A percentile compares a stretch with the other conserved stretches of the same genome.
phyloP scores from a whole-genome alignment of 2,329 filamentous ascomycete species.

The Alternaria rosae region DNA sequence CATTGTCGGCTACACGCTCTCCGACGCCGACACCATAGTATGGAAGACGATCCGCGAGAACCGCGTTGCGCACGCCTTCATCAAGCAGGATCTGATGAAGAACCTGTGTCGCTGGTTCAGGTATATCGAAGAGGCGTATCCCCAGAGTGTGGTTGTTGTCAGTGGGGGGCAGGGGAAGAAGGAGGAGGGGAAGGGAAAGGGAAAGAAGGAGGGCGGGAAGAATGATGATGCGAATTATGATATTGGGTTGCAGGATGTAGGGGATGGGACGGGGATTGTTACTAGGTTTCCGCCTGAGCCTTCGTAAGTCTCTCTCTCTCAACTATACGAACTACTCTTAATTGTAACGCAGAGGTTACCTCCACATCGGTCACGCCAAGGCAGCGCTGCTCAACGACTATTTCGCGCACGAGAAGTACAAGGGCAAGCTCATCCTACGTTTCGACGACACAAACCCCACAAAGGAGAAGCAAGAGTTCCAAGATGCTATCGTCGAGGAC shows the following conservation, averaged over 20 bases:
- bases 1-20: conserved; percentile 79
- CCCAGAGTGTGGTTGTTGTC: conserved; percentile 75
- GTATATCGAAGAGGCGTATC: conserved; percentile 82
- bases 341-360: conserved; percentile 66
- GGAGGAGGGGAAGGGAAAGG: conserved; percentile 68
- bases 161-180: conserved; percentile 41
- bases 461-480: conserved; percentile 96
- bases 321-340: not conserved
- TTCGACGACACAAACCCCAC: conserved; percentile 98
- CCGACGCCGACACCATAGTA: conserved; percentile 78
- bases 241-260: conserved; percentile 82
- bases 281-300: conserved; percentile 94
- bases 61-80: conserved; percentile 79
- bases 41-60: conserved; percentile 86
- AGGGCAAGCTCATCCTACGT: conserved; percentile 87
- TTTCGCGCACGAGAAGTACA: conserved; percentile 92
- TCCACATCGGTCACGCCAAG: conserved; percentile 96
- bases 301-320: conserved; percentile 64
- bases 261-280: conserved; percentile 77
- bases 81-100: conserved; percentile 77
- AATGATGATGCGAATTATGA: conserved; percentile 89
- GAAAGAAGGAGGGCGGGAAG: conserved; percentile 67
- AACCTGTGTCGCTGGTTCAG: conserved; percentile 88
- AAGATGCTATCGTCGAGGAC: conserved; percentile 93
- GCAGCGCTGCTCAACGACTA: conserved; percentile 94